Conservation (phyloP, 202 grass and related monocot genomes). For the Musa balbisiana region DNA sequence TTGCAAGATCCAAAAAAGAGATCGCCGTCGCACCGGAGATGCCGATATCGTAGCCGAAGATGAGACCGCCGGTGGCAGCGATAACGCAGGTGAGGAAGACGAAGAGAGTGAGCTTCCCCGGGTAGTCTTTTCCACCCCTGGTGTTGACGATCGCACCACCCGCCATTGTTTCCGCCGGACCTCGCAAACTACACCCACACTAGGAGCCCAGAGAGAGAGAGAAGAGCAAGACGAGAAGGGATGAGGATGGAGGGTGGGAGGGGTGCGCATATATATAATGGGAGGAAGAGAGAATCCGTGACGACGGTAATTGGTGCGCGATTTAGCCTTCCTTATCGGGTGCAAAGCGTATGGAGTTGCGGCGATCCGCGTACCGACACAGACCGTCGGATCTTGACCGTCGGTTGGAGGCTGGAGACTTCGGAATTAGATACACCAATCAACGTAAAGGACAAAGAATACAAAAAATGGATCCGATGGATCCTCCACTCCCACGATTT, state of each 20-base stretch:
- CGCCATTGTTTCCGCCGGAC: background rate
- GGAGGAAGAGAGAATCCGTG: background rate
- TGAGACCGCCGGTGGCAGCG: background rate
- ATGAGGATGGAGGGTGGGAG: background rate
- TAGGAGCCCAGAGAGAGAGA: background rate
- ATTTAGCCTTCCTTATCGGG: background rate
- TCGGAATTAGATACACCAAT: too few relatives aligned
- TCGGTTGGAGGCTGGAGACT: background rate
- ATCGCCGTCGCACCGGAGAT: background rate
- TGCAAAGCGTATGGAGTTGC: background rate
- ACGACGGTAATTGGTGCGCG: background rate
- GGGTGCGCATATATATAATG: background rate
- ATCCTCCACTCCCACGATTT: too few relatives aligned
- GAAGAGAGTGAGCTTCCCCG: constrained; percentile 1
- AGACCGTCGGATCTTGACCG: background rate
- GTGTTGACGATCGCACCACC: background rate
- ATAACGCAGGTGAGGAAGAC: constrained; percentile 7
- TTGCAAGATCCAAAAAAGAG: background rate
- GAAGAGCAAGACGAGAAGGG: background rate
- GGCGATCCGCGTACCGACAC: background rate
- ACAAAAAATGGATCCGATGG: too few relatives aligned
- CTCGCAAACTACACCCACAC: too few relatives aligned
- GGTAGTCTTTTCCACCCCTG: background rate
- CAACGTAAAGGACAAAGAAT: too few relatives aligned
- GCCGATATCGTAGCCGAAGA: constrained; percentile 9